Evolutionary conservation across 1,284 basidiomycete species (phyloP).

Genomic region (Microbotryum scabiosae): DNA sequence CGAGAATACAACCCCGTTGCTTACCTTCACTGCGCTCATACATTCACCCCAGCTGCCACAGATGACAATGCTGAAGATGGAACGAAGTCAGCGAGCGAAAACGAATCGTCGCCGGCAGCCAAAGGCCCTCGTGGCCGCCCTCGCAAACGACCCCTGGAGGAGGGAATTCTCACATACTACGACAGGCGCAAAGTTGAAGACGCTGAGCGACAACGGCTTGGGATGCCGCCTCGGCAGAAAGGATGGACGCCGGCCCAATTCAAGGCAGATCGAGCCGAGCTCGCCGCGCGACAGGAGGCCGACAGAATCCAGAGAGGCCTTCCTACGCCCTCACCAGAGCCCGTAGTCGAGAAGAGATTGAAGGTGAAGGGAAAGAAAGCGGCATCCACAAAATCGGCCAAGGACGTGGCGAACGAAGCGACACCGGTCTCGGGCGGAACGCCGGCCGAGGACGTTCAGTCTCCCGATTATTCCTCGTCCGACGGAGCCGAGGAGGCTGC

Average conservation of each 20-base stretch:
- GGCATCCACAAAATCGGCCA: neutral
- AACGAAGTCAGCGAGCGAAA: neutral
- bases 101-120: neutral
- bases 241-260: neutral
- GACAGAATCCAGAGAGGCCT: neutral
- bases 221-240: conserved; percentile 15
- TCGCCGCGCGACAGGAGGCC: conserved; percentile 1
- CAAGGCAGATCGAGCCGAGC: conserved; percentile 8
- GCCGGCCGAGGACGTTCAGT: neutral
- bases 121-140: conserved; percentile 2
- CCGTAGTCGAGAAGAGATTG: neutral
- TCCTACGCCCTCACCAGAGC: too few species aligned
- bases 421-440: neutral
- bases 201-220: conserved; percentile 15
- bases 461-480: too few species aligned
- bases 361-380: neutral
- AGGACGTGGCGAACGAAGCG: neutral
- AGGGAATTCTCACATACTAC: conserved; percentile 7
- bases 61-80: too few species aligned
- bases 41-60: too few species aligned
- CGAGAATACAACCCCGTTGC: too few species aligned
- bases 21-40: too few species aligned
- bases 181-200: conserved; percentile 21
- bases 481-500: too few species aligned
- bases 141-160: conserved; percentile 3